Evolutionary conservation across 2,329 filamentous ascomycete genomes (phyloP), one percentile per base, ranked within the genome.

Genomic region (Curvularia verruculosa): DNA sequence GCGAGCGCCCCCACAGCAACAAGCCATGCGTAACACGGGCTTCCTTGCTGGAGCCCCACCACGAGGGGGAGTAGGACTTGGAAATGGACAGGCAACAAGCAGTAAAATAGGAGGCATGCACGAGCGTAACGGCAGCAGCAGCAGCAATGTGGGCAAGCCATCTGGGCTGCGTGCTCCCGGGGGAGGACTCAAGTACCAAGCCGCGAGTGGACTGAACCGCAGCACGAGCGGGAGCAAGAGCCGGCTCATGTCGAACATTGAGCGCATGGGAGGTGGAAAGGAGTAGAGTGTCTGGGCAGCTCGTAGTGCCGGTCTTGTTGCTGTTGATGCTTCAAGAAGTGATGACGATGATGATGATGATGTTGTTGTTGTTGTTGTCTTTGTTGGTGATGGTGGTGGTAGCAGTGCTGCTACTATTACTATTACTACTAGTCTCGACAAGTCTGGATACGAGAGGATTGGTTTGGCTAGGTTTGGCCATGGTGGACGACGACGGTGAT

Each of bases 231-330:
- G 68, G 8, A 57, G 57, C 1, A 83, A 90, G 68, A 91, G 89
- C 70, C 87, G 89, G 54, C 89, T 95, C 70, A 88, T 96, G 88
- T 89, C 84, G 67, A 92, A 89, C 18, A 95, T 96, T 74, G 91
- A 96, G 81, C 87, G 88, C 77, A 96, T 96, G 92, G 91, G 91
- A 9, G 87, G 82, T 1, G 61, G 63, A 12, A 65, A 58, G 58
- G 67, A 69, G 46, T 70, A 70, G 61, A 40, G 50, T 54, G 29
- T 46, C 46, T 58, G 40, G 46, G 26, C 51, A 18, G 39, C 31
- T 34, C 49, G 31, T 36, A 36, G 6, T 6, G 15, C 15, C n/a
- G n/a, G n/a, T n/a, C n/a, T n/a, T n/a, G n/a, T n/a, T n/a, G n/a
- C n/a, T n/a, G n/a, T n/a, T 36, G 34, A 8, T 36, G 15, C 15